A percentile compares a stretch with the other conserved stretches of the same genome.
phyloP scores from a whole-genome alignment of 768 basidiomycete species.

The Phylloporus rhodoxanthus region DNA sequence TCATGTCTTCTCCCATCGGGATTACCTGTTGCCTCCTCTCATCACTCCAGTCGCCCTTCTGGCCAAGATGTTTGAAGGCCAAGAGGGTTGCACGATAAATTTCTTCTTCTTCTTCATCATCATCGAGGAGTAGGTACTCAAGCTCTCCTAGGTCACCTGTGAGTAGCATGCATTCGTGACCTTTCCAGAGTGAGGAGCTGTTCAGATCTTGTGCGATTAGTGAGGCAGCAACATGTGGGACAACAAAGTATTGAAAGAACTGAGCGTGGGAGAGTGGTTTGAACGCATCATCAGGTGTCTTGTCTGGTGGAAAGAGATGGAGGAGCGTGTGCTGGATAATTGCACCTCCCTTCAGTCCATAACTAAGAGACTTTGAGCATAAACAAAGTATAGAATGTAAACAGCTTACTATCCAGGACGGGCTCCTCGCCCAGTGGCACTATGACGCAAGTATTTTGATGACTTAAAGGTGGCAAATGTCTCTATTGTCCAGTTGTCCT shows the following conservation, averaged over 20 bases:
- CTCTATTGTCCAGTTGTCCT: neutral
- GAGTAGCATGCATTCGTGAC: neutral
- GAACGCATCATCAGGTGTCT: neutral
- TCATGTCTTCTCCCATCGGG: too few species aligned
- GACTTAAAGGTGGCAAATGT: neutral
- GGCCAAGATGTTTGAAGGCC: too few species aligned
- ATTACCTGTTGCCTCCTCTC: too few species aligned
- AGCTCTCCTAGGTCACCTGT: neutral
- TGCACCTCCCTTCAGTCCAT: neutral
- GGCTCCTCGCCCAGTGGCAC: neutral
- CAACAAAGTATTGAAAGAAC: neutral
- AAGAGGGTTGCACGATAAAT: neutral
- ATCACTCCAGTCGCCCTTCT: too few species aligned
- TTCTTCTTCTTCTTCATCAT: neutral
- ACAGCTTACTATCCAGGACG: neutral
- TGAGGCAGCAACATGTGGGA: neutral
- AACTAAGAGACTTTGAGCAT: neutral
- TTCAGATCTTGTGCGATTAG: neutral
- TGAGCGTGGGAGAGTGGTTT: neutral
- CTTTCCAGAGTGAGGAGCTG: neutral
- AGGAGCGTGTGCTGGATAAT: neutral
- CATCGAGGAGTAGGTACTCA: neutral
- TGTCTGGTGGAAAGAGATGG: neutral
- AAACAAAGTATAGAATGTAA: neutral
- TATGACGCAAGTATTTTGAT: neutral